Base-by-base conservation (phyloP, 1,284 basidiomycete species). In the Earliella scabrosa region DNA sequence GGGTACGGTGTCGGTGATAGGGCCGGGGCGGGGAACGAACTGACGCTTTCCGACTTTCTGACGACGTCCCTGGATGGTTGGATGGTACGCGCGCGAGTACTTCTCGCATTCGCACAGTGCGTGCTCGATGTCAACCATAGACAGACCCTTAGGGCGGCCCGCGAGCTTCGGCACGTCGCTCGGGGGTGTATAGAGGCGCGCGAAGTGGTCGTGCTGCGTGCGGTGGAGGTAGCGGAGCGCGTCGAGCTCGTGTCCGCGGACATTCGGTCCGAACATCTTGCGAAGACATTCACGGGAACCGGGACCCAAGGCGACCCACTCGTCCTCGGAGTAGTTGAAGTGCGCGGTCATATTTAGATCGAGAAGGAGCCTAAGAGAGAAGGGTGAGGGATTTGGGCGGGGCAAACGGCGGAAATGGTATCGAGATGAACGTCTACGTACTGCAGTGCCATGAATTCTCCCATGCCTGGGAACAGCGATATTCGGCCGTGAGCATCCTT, bases 51-150 rank as follows among this genome's bases (percentile, higher is more conserved):
- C 62, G 40, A 66, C 64, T 45, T 61, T 52, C 34, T 53, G 63
- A 47, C 69, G 67, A 50, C 63, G 66, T 23, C 69, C 71, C n/a
- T 51, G 59, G 62, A 71, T 70, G 36, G 67, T 56, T 14, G 69
- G 73, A 56, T 68, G 68, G 38, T 50, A 47, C 36, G 58, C 70
- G 48, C 77, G 72, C 35, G 72, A 71, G 65, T 79, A 79, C 64
- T 78, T 76, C 60, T 74, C 73, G 62, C 70, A 73, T 60, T 80
- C 78, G 66, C 78, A 80, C 4, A 80, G 68, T 18, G 75, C 66
- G 65, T 80, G 78, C 66, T 80, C 77, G 61, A 79, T 71, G 63
- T 79, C 77, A 55, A 78, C 74, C 57, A 75, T 67, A 27, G 68
- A 68, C 29, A 76, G 60, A 14, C 66, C 66, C 3, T 53, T 58